Base-by-base conservation (phyloP, 371 early-diverging fungal species). In the Rhizopus delemar region DNA sequence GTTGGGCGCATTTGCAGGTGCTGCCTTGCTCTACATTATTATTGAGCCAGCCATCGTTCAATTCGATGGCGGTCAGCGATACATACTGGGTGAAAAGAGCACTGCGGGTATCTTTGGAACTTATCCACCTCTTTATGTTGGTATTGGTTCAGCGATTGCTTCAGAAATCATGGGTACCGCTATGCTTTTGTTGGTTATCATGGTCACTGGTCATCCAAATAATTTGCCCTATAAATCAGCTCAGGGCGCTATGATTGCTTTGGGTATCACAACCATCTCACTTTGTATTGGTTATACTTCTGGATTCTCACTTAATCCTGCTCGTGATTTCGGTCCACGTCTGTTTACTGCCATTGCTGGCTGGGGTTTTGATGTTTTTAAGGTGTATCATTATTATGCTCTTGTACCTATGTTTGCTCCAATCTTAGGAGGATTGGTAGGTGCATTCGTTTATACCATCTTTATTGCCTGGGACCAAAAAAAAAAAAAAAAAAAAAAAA, bases 301-400 rank as follows among this genome's bases (percentile, higher is more conserved):
- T 31, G 91, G 91, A 7, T 90, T 86, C 50, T 90, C 89, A 15
- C 71, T 95, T 51, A 95, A 95, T 71, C 93, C 93, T 46, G 94
- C 95, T 13, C 87, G 94, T 65, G 95, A 95, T 77, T 69, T 95
- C 64, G 95, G 92, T 13, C 94, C 94, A 9, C 87, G 95, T 49
- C 62, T 92, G 16, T 90, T 93, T 67, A 88, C 92, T 39, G 74
- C 85, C 33, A 55, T 89, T 46, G 89, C 87, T 13, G 91, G 91
- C 15, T 94, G 90, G 84, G 91, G 93, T 33, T 43, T 65, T 16
- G 82, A 79, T 22, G 88, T 86, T 22, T 91, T 94, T 75, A 74
- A 79, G 5, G 78, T 73, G 13, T 70, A 76, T 59, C 62, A 84
- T 52, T 84, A 85, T 72, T 90, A 89, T 63, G 88, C 89, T 59